phyloP scores from a whole-genome alignment of 2,329 filamentous ascomycete genomes.

The Fusarium sp. region DNA sequence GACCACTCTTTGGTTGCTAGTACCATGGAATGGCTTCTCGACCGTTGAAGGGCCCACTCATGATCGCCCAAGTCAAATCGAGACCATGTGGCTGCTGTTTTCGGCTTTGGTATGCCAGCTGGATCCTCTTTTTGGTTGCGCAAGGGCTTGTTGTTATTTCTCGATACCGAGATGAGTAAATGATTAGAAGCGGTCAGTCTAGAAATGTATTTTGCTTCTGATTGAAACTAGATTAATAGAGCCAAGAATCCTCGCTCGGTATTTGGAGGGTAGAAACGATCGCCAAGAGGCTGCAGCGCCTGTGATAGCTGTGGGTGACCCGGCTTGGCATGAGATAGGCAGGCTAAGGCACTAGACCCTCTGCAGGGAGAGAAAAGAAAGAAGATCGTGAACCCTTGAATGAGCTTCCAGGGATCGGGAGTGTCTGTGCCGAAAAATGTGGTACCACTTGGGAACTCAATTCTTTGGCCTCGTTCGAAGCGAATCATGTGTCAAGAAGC shows the following conservation, averaged over 20 bases:
- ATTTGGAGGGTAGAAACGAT: constrained; percentile 15
- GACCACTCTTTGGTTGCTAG: constrained; percentile 1
- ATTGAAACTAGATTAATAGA: neutral
- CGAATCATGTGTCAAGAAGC: constrained; percentile 4
- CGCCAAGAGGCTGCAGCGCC: constrained; percentile 26
- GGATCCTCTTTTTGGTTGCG: constrained; percentile 23
- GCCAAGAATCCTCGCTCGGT: constrained; percentile 6
- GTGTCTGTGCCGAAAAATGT: constrained; percentile 6
- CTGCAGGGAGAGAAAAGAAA: neutral
- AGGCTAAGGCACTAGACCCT: neutral
- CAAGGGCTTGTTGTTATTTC: neutral
- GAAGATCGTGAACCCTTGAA: neutral
- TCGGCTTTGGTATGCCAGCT: constrained; percentile 38
- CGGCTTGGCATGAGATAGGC: constrained; percentile 34
- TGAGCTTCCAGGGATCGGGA: constrained; percentile 6
- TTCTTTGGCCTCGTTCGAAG: neutral
- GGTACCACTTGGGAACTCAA: constrained; percentile 1
- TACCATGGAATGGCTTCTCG: constrained; percentile 32
- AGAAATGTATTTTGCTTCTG: neutral
- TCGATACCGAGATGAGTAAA: neutral
- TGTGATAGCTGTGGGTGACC: constrained; percentile 25
- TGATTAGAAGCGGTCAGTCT: neutral
- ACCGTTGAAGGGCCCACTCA: constrained; percentile 28
- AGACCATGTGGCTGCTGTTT: constrained; percentile 17
- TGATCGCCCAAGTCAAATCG: constrained; percentile 3